Evolutionary conservation across 139 green algal species (phyloP).

Genomic region (Chlamydomonas applanata): DNA sequence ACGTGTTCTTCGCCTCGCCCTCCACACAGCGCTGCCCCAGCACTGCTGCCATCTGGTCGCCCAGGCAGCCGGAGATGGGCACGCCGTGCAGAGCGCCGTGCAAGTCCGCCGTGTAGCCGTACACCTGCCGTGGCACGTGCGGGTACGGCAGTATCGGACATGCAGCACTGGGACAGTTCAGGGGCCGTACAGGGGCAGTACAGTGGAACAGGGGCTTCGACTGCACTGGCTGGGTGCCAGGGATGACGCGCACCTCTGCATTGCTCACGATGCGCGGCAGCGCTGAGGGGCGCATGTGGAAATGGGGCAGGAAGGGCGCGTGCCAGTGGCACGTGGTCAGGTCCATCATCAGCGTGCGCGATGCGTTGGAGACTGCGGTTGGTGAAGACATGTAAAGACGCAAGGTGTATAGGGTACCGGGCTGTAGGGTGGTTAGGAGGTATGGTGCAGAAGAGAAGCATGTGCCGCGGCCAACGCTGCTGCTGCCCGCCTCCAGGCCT

Average conservation of each 20-base stretch:
- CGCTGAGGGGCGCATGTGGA: conserved; percentile 55
- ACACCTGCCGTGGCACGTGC: conserved; percentile 29
- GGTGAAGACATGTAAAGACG: neutral
- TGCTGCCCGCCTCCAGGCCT: no score
- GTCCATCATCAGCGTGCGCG: conserved; percentile 91
- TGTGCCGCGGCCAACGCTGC: no score
- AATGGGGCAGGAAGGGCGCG: conserved; percentile 49
- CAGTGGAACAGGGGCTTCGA: neutral
- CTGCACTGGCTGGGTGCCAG: neutral
- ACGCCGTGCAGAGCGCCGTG: conserved; percentile 58
- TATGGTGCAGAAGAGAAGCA: neutral
- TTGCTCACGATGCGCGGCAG: conserved; percentile 86
- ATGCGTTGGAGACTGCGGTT: conserved; percentile 84
- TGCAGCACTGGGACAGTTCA: neutral
- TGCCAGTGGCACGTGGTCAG: conserved; percentile 81
- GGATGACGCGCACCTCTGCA: conserved; percentile 53
- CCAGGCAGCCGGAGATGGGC: conserved; percentile 89
- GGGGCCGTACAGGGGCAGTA: neutral
- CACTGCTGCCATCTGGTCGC: conserved; percentile 93
- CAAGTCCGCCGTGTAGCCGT: conserved; percentile 28
- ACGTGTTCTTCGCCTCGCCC: conserved; percentile 95
- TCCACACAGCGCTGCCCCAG: conserved; percentile 85
- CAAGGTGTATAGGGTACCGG: neutral
- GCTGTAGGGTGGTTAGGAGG: neutral
- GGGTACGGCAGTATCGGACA: neutral